These are phyloP conservation scores for Talaromyces borbonicus DNA, from an alignment of 495 filamentous ascomycete species.

Conservation along the genomic window DNA sequence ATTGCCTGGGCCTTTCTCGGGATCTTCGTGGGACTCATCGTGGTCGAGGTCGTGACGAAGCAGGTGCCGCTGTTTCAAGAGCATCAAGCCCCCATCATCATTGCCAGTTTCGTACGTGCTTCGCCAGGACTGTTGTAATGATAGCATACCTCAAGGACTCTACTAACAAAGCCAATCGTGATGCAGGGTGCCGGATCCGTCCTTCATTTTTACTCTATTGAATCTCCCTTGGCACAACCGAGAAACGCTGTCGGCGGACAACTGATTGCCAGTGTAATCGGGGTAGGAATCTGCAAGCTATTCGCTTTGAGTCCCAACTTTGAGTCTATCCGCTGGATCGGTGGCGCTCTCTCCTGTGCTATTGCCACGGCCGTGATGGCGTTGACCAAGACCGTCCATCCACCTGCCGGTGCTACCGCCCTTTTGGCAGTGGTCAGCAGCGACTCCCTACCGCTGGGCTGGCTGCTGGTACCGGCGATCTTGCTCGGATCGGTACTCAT, in stretches of 20 bases:
- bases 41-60: conserved; percentile 30
- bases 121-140: background rate
- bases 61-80: conserved; percentile 28
- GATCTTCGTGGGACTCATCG: conserved; percentile 33
- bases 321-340: conserved; percentile 49
- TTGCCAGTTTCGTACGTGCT: conserved; percentile 35
- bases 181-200: conserved; percentile 69
- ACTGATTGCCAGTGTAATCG: conserved; percentile 54
- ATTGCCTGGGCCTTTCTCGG: conserved; percentile 36
- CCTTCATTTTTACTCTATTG: conserved; percentile 60
- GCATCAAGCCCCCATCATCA: conserved; percentile 27
- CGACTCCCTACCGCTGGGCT: conserved; percentile 49
- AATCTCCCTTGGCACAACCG: conserved; percentile 78
- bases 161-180: background rate
- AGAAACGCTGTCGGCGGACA: conserved; percentile 69
- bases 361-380: conserved; percentile 62
- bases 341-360: conserved; percentile 60
- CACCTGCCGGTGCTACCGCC: conserved; percentile 82
- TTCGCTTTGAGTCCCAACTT: conserved; percentile 47
- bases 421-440: conserved; percentile 61
- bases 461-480: conserved; percentile 62
- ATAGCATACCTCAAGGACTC: background rate
- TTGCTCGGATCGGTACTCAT: conserved; percentile 56
- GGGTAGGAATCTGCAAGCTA: conserved; percentile 60
- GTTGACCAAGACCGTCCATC: conserved; percentile 70